These are phyloP conservation scores for Hippophae rhamnoides DNA, from an alignment of 306 rosid species.

Conservation along the genomic window DNA sequence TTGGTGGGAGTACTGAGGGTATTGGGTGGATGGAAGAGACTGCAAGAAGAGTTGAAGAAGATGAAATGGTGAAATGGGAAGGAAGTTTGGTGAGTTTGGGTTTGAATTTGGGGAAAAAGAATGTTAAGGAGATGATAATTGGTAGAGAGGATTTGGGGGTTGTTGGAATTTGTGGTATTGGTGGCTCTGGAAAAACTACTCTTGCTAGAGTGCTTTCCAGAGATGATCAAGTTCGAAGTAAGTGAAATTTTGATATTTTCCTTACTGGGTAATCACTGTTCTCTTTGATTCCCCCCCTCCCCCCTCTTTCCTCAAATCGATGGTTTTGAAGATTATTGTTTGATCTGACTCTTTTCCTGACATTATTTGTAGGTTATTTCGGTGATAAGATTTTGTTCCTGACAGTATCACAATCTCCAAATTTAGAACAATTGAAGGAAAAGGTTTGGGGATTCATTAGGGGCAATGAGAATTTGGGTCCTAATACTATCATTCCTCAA, in stretches of 20 bases:
- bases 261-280: not conserved
- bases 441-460: conserved; percentile 51
- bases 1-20: conserved; percentile 11
- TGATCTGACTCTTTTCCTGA: conserved; percentile 1
- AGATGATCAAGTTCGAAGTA: conserved; percentile 66
- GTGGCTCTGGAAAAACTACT: conserved; percentile 95
- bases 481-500: conserved; percentile 37
- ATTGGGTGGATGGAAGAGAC: conserved; percentile 55
- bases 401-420: conserved; percentile 84
- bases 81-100: conserved; percentile 33
- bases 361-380: conserved; percentile 46
- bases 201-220: conserved; percentile 60
- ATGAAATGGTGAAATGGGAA: conserved; percentile 29
- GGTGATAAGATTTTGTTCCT: conserved; percentile 59
- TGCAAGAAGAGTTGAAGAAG: conserved; percentile 44
- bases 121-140: conserved; percentile 46
- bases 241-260: conserved; percentile 4
- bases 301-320: not conserved
- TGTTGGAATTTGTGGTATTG: conserved; percentile 70
- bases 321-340: too few relatives aligned
- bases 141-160: conserved; percentile 36
- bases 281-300: not conserved
- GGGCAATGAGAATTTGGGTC: conserved; percentile 36
- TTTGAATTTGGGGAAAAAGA: conserved; percentile 58
- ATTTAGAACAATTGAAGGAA: conserved; percentile 50